Evolutionary conservation across 106 monocot genomes (phyloP).

Genomic region (Phalaenopsis equestris): DNA sequence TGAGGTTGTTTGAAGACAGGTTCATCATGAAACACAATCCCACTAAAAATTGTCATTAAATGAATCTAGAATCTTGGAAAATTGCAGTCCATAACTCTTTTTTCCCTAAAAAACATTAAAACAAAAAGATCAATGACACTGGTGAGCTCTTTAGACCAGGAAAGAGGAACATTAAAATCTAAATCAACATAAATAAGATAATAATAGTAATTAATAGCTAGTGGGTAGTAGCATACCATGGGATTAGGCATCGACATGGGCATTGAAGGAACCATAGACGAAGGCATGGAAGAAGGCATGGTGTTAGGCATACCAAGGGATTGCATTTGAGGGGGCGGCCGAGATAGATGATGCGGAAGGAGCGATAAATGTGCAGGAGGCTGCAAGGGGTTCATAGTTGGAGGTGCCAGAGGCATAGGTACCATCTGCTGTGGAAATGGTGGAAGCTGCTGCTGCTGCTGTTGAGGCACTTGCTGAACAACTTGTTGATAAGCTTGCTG

Average conservation of each 20-base stretch:
- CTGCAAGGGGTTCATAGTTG: constrained; percentile 61
- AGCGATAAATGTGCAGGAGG: constrained; percentile 50
- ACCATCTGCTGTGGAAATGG: constrained; percentile 55
- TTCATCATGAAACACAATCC: too few relatives aligned
- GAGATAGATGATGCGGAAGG: constrained; percentile 47
- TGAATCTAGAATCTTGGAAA: too few relatives aligned
- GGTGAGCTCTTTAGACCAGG: not conserved
- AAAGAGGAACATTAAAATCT: not conserved
- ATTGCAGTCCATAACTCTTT: too few relatives aligned
- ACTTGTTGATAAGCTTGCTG: constrained; percentile 61
- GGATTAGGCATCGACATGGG: constrained; percentile 49
- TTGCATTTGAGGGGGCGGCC: constrained; percentile 32
- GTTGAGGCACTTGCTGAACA: constrained; percentile 42
- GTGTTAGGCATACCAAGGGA: constrained; percentile 29
- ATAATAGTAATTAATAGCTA: not conserved
- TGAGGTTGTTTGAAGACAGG: too few relatives aligned
- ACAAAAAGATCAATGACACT: not conserved
- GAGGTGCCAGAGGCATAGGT: constrained; percentile 41
- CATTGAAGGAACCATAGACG: constrained; percentile 34
- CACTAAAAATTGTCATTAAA: too few relatives aligned
- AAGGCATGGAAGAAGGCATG: constrained; percentile 32
- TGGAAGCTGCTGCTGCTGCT: constrained; percentile 39
- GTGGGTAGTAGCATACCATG: constrained; percentile 45
- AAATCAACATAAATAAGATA: not conserved
- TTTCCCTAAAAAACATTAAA: too few relatives aligned